Evolutionary conservation across 176 grass and related monocot genomes (phyloP), one percentile per base, ranked within the genome.

Genomic region (Aechmea fasciata): DNA sequence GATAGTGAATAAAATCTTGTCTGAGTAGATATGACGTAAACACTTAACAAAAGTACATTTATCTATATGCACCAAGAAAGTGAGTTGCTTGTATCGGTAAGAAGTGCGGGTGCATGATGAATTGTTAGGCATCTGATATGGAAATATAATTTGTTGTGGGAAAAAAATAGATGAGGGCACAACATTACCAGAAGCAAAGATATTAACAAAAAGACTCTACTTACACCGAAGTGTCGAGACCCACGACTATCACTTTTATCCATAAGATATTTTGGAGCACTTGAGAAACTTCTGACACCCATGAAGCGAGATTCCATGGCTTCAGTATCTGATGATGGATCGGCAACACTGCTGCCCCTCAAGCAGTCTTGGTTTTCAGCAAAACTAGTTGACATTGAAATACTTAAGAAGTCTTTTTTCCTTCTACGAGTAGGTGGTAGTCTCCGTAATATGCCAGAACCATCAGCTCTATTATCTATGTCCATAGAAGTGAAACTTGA

Each of bases 371-470:
- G 84, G 69, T 73, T 83, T 73, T 90, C 89, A 67, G 77, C 19
- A 68, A 83, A 83, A 68, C 77, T 90, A 75, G 86, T 73, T 63
- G 79, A 13, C 69, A 78, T 49, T 67, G 80, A 85, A 73, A 76
- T 75, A 77, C 87, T 88, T 64, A 82, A 61, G 83, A 76, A 49
- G 79, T 90, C 79, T 79, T 82, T 93, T 92, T 77, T 92, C 73
- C 66, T 87, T 77, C 79, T 76, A 64, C 80, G 72, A 74, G 72
- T 47, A 73, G 68, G 69, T 68, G 61, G 67, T 51, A 79, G 52
- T 53, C 82, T 90, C 48, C 82, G 84, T 29, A 53, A 64, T 73
- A 73, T 14, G 14, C 74, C 66, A 54, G 74, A 90, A 83, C 59
- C 80, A 78, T 93, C 94, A 79, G 62, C 71, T 77, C 57, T 82